These are phyloP conservation scores for Pseudomonodictys pantanalensis DNA, from an alignment of 495 filamentous ascomycete genomes.

Conservation along the genomic window DNA sequence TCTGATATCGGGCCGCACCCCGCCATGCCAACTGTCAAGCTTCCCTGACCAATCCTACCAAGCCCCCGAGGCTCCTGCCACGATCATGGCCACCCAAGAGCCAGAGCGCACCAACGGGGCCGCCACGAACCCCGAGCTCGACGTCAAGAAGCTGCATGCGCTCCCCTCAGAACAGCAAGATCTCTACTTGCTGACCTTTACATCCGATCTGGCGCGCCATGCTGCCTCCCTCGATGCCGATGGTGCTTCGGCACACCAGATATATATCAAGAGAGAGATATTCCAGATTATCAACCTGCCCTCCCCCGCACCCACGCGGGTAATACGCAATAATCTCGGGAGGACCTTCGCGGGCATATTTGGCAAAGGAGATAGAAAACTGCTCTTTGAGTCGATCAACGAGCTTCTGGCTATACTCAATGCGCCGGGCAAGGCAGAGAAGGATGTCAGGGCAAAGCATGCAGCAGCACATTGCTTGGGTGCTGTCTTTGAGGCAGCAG, in stretches of 20 bases:
- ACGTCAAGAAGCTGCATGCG: slow-evolving; percentile 80
- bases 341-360: slow-evolving; percentile 81
- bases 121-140: slow-evolving; percentile 61
- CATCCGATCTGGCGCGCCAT: slow-evolving; percentile 76
- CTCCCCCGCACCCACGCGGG: slow-evolving; percentile 79
- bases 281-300: slow-evolving; percentile 86
- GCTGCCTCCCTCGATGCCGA: slow-evolving; percentile 70
- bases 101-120: slow-evolving; percentile 6
- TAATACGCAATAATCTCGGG: slow-evolving; percentile 84
- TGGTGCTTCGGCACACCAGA: slow-evolving; percentile 80
- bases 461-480: slow-evolving; percentile 87
- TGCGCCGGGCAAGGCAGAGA: slow-evolving; percentile 70
- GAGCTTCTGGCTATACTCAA: slow-evolving; percentile 76
- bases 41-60: not conserved
- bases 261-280: slow-evolving; percentile 83
- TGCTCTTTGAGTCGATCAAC: slow-evolving; percentile 90
- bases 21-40: slow-evolving; percentile 10
- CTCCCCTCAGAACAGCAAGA: slow-evolving; percentile 95
- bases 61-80: slow-evolving; percentile 1
- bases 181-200: slow-evolving; percentile 85
- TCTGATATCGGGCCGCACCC: not conserved
- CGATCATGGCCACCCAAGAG: slow-evolving; percentile 13
- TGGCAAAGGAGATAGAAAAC: slow-evolving; percentile 81
- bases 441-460: slow-evolving; percentile 72
- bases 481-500: slow-evolving; percentile 81